Evolutionary conservation across 169 alveolate species (phyloP), one percentile per base, ranked within the genome.

Genomic region (Eimeria tenella): DNA sequence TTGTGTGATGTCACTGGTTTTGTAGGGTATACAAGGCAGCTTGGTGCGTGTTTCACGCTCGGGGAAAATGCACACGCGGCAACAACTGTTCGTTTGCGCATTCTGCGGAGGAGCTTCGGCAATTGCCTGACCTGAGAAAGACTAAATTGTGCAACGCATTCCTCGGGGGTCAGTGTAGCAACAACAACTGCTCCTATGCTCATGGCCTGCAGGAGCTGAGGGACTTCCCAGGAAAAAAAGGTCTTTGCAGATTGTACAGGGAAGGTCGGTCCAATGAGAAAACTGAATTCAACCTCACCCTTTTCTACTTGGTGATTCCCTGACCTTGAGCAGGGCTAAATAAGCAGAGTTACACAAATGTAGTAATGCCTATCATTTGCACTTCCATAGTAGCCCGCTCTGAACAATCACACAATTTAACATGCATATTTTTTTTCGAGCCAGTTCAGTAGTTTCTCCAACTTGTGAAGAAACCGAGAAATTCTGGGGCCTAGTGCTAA

Each of bases 151-250:
- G 95, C 84, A 71, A 86, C 74, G 91, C 89, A 1, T 86, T 77
- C 13, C 82, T 73, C 1, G 87, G 86, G 5, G 95, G 95, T 11
- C 82, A 83, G 56, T 93, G 95, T 87, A 63, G 77, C 79, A 81
- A 65, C 73, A 68, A 58, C 19, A 71, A 62, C 52, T 94, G 96
- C 60, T 79, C 93, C 42, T 94, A 84, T 55, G 96, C 96, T 81
- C 96, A 94, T 77, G 88, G 93, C 49, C 91, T 90, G 91, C 95
- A 82, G 82, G 95, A 94, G 86, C 89, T 94, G 84, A 92, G 96
- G 68, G 94, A 77, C 31, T 60, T 90, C 73, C 95, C 94, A 1
- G 95, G 88, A 19, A 93, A 93, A 81, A 93, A 93, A 10, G 88
- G 89, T 52, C 86, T 93, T 4, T 93, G 95, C 74, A 23, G 79